These are phyloP conservation scores for Gnetum montanum DNA, from an alignment of 75 land plant genomes.

Conservation along the genomic window DNA sequence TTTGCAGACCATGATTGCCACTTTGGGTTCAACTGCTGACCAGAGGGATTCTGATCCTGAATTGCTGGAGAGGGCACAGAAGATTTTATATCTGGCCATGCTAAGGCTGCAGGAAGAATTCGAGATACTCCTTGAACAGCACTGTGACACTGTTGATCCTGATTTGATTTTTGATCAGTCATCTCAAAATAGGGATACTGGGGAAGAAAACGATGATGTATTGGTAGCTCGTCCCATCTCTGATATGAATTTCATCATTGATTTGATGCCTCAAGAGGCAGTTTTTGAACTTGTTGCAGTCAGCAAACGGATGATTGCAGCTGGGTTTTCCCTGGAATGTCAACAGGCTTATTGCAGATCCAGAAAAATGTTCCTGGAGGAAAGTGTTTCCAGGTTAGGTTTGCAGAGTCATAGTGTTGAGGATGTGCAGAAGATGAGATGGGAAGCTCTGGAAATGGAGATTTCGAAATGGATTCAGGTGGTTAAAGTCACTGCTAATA, in stretches of 20 bases:
- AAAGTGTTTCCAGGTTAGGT: conserved; percentile 56
- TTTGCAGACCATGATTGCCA: conserved; percentile 18
- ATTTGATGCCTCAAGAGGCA: conserved; percentile 42
- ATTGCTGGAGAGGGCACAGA: conserved; percentile 36
- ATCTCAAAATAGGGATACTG: conserved; percentile 6
- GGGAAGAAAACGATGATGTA: conserved; percentile 19
- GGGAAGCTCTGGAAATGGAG: conserved; percentile 48
- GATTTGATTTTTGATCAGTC: conserved; percentile 7
- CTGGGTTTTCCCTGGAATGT: conserved; percentile 46
- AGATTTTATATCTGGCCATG: conserved; percentile 48
- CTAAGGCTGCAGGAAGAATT: conserved; percentile 63
- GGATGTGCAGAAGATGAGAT: conserved; percentile 39
- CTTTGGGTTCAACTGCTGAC: conserved; percentile 5
- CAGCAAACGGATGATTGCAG: conserved; percentile 55
- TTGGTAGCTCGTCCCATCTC: conserved; percentile 43
- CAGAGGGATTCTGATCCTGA: conserved; percentile 16
- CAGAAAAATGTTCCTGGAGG: conserved; percentile 58
- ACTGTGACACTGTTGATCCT: conserved; percentile 23
- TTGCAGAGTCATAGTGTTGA: conserved; percentile 40
- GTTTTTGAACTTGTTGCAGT: conserved; percentile 45
- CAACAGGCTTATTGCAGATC: conserved; percentile 31
- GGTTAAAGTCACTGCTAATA: conserved; percentile 25
- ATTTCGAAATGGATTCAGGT: conserved; percentile 60
- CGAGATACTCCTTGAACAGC: conserved; percentile 27
- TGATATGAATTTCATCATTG: conserved; percentile 45